Percentiles rank a stretch among this genome's conserved stretches.
phyloP scores from a whole-genome alignment of 345 rosid genomes.

The Euphorbia lathyris region DNA sequence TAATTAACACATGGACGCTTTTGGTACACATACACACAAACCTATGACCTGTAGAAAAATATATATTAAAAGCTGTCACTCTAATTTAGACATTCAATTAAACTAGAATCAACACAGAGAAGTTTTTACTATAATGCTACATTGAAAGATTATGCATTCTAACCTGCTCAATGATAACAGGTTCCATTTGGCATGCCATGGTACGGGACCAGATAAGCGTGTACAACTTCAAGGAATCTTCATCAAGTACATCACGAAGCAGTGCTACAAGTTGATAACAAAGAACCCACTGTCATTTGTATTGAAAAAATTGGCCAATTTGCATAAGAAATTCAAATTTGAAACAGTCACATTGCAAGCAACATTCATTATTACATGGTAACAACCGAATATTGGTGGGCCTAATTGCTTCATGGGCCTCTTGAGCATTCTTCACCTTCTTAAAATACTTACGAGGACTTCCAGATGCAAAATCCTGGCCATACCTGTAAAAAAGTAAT shows the following conservation, averaged over 20 bases:
- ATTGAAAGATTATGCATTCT: conserved; percentile 9
- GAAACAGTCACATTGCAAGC: conserved; percentile 13
- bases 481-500: conserved; percentile 55
- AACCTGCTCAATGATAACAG: conserved; percentile 72
- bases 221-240: conserved; percentile 84
- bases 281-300: conserved; percentile 14
- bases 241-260: conserved; percentile 70
- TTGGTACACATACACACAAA: not conserved
- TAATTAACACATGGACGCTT: not conserved
- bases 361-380: conserved; percentile 57
- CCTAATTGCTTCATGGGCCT: conserved; percentile 99
- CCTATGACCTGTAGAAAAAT: not conserved
- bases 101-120: not conserved
- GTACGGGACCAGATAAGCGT: conserved; percentile 91
- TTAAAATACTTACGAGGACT: conserved; percentile 74
- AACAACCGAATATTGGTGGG: conserved; percentile 77
- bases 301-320: conserved; percentile 7
- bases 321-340: conserved; percentile 7
- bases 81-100: not conserved
- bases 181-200: conserved; percentile 94
- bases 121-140: not conserved
- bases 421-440: conserved; percentile 97
- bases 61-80: not conserved
- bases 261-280: conserved; percentile 47
- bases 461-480: conserved; percentile 52